Percentiles rank a stretch among this genome's conserved stretches.
These are phyloP conservation scores for Alternaria brassicicola DNA, from an alignment of 2,329 filamentous ascomycete species.

Conservation along the genomic window DNA sequence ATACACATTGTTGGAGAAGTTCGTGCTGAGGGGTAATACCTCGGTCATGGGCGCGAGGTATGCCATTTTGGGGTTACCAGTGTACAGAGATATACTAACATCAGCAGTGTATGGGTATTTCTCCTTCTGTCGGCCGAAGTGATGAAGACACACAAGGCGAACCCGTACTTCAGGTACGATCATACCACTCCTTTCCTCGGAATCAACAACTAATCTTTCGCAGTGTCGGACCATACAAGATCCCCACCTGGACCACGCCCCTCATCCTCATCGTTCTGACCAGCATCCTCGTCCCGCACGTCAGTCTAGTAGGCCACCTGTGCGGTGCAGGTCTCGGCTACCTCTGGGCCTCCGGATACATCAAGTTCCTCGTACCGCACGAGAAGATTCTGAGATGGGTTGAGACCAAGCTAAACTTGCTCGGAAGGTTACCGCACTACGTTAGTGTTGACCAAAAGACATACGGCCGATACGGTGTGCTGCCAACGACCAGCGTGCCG, in stretches of 20 bases:
- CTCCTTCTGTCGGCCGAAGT: constrained; percentile 83
- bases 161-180: constrained; percentile 72
- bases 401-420: constrained; percentile 83
- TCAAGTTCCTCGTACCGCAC: constrained; percentile 87
- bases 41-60: constrained; percentile 83
- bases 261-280: constrained; percentile 77
- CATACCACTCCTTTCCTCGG: constrained; percentile 42
- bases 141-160: constrained; percentile 80
- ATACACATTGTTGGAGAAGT: constrained; percentile 80
- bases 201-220: constrained; percentile 9
- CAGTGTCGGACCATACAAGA: constrained; percentile 66
- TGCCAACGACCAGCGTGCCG: constrained; percentile 60
- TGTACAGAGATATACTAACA: not conserved
- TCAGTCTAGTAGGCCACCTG: constrained; percentile 84
- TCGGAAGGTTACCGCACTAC: constrained; percentile 85
- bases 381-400: constrained; percentile 88
- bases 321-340: constrained; percentile 87
- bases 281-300: constrained; percentile 77
- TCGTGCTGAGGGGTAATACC: constrained; percentile 73
- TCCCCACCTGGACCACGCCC: constrained; percentile 92
- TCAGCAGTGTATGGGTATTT: constrained; percentile 86
- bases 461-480: constrained; percentile 87
- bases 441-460: constrained; percentile 96
- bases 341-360: constrained; percentile 83
- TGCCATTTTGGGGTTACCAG: constrained; percentile 19